These are phyloP conservation scores for Tilletia caries DNA, from an alignment of 1,284 basidiomycete genomes.

Conservation along the genomic window DNA sequence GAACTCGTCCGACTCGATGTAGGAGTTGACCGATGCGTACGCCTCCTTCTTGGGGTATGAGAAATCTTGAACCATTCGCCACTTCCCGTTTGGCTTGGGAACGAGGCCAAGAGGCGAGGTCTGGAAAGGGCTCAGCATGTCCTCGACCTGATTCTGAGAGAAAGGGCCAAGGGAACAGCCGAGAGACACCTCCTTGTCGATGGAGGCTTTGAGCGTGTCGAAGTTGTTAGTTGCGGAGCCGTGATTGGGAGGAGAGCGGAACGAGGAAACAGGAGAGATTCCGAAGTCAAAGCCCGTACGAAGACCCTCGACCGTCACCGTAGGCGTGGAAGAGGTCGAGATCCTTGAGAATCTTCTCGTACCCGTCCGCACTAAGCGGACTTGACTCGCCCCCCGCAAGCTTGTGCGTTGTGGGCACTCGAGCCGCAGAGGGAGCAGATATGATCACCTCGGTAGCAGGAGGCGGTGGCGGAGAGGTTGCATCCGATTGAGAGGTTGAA, in stretches of 20 bases:
- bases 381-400: not conserved
- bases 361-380: not conserved
- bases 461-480: not conserved
- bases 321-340: not conserved
- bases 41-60: not conserved
- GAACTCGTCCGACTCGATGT: conserved; percentile 3
- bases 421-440: not conserved
- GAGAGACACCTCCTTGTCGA: not conserved
- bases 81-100: not conserved
- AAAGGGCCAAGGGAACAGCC: not conserved
- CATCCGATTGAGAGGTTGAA: not conserved
- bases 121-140: not conserved
- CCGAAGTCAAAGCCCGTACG: not conserved
- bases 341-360: not conserved
- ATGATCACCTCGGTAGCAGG: not conserved
- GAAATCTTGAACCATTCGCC: not conserved
- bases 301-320: not conserved
- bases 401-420: not conserved
- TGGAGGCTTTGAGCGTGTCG: not conserved
- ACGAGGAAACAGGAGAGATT: not conserved
- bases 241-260: not conserved
- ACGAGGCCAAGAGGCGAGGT: not conserved
- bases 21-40: not conserved
- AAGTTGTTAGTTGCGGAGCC: not conserved
- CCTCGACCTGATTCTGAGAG: not conserved